Percentiles rank a stretch among this genome's conserved stretches.
phyloP scores from a whole-genome alignment of 768 basidiomycete species.

The Russula olivacea region DNA sequence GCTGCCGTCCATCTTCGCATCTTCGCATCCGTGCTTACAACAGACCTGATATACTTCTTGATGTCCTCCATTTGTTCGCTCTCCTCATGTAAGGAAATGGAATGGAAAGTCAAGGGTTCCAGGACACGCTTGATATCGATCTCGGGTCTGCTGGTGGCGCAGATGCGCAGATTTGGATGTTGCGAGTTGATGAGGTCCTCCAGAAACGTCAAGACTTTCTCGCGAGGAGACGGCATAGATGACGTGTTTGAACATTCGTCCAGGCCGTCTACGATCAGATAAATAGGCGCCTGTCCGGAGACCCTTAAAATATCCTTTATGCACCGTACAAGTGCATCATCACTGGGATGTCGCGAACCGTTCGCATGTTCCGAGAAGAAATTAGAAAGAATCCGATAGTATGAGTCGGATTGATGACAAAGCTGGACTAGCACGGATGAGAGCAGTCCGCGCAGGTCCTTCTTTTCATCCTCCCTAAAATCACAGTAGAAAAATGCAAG shows the following conservation, averaged over 20 bases:
- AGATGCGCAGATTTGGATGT: neutral
- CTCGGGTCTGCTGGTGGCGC: conserved; percentile 1
- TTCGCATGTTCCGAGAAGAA: neutral
- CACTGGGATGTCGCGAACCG: neutral
- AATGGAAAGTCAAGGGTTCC: neutral
- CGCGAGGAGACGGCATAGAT: neutral
- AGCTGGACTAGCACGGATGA: neutral
- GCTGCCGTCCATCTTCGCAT: neutral
- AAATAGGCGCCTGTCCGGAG: neutral
- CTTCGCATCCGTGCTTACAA: neutral
- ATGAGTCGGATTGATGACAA: neutral
- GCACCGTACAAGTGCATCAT: neutral
- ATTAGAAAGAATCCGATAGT: neutral
- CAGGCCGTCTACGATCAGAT: neutral
- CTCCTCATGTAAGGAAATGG: neutral
- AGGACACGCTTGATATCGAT: neutral
- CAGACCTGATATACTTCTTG: neutral
- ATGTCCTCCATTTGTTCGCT: neutral
- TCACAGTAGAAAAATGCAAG: neutral
- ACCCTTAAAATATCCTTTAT: neutral
- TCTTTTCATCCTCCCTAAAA: neutral
- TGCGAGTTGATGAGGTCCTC: neutral
- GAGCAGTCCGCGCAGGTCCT: neutral
- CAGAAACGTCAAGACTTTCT: neutral
- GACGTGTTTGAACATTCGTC: conserved; percentile 4